Evolutionary conservation across 2,329 filamentous ascomycete genomes (phyloP).

Genomic region (Ophiostoma piceae): DNA sequence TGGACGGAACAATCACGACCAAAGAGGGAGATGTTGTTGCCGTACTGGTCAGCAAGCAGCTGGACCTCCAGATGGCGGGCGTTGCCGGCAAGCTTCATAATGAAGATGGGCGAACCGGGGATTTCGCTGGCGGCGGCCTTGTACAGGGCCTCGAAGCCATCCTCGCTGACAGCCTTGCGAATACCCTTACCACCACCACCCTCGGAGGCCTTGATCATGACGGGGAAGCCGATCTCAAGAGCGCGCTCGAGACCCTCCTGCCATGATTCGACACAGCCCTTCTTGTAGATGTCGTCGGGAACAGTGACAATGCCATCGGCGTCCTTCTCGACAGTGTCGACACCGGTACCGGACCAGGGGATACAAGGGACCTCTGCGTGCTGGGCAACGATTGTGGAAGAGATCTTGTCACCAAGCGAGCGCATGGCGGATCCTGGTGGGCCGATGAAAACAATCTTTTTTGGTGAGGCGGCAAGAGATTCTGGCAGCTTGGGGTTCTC

Average conservation of each 20-base stretch:
- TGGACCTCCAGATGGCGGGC: slow-evolving; percentile 96
- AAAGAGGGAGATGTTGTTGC: slow-evolving; percentile 98
- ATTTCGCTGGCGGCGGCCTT: slow-evolving; percentile 96
- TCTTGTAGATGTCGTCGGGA: slow-evolving; percentile 73
- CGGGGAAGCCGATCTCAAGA: slow-evolving; percentile 88
- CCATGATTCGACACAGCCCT: slow-evolving; percentile 85
- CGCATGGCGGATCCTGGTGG: slow-evolving; percentile 98
- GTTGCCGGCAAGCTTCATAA: slow-evolving; percentile 98
- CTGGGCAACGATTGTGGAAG: slow-evolving; percentile 97
- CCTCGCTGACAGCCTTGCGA: slow-evolving; percentile 82
- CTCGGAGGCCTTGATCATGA: slow-evolving; percentile 99
- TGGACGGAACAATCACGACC: slow-evolving; percentile 98
- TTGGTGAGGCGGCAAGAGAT: slow-evolving; percentile 88
- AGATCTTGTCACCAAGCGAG: slow-evolving; percentile 98
- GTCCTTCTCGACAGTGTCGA: slow-evolving; percentile 74
- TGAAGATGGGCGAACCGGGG: slow-evolving; percentile 97
- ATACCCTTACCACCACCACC: slow-evolving; percentile 99
- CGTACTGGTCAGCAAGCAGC: slow-evolving; percentile 95
- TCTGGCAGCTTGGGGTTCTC: slow-evolving; percentile 98
- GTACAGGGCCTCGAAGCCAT: slow-evolving; percentile 81
- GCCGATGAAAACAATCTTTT: slow-evolving; percentile 99
- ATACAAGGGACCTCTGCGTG: slow-evolving; percentile 95
- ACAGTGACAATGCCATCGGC: slow-evolving; percentile 86
- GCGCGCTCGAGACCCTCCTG: slow-evolving; percentile 85
- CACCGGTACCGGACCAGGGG: slow-evolving; percentile 96